A percentile compares a stretch with the other conserved stretches of the same genome.
Conservation (phyloP, 176 grass and related monocot species). For the Elaeis guineensis region DNA sequence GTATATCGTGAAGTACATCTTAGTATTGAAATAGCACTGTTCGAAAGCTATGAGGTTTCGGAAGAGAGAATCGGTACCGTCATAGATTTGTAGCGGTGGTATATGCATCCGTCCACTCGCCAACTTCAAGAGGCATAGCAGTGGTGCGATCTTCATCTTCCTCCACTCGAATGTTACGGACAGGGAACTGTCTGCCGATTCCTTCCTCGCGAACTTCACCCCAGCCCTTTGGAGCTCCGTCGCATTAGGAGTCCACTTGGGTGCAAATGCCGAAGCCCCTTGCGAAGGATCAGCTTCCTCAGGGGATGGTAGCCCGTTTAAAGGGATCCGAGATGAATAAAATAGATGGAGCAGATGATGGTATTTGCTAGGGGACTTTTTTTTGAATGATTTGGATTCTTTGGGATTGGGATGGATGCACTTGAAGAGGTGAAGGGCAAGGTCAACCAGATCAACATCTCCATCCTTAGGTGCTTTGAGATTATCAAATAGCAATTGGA, state of each 20-base stretch:
- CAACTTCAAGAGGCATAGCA: too few species aligned
- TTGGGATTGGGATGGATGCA: neutral
- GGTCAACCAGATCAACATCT: neutral
- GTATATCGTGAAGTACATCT: too few species aligned
- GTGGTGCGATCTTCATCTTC: too few species aligned
- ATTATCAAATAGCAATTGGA: neutral
- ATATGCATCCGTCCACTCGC: constrained; percentile 22
- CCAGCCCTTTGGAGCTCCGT: constrained; percentile 31
- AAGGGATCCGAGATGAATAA: neutral
- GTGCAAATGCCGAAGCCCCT: too few species aligned
- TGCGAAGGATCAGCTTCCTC: too few species aligned
- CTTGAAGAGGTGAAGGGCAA: neutral
- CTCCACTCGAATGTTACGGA: constrained; percentile 5
- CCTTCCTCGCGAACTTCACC: constrained; percentile 6
- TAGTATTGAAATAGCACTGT: too few species aligned
- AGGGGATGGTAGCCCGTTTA: too few species aligned
- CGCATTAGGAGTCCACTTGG: constrained; percentile 15
- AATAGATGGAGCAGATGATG: constrained; percentile 37
- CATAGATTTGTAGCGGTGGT: neutral
- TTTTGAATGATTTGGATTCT: too few species aligned
- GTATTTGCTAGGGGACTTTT: neutral
- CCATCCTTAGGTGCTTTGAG: neutral
- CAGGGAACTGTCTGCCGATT: neutral
- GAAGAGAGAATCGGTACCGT: too few species aligned
- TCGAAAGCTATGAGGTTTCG: too few species aligned